Evolutionary conservation across 352 stramenopile species (phyloP).

Genomic region (Globisporangium paddicum): DNA sequence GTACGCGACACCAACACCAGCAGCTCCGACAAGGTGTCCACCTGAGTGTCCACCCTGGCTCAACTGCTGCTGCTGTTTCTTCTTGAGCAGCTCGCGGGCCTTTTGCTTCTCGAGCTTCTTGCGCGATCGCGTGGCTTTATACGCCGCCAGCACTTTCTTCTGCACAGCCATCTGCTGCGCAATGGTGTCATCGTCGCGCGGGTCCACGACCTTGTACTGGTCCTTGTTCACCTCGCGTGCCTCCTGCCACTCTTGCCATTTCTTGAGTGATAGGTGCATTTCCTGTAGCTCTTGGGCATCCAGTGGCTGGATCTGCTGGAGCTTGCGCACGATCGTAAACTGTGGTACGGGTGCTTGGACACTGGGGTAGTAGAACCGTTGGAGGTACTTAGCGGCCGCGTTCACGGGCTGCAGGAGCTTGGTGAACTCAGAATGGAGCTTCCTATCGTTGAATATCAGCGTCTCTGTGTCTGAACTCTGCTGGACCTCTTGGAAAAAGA

Average conservation of each 20-base stretch:
- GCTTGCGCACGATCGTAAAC: conserved; percentile 40
- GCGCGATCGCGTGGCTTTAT: conserved; percentile 51
- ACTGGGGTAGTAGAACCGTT: conserved; percentile 13
- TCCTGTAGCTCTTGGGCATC: conserved; percentile 21
- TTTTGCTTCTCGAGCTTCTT: conserved; percentile 64
- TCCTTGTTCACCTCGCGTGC: conserved; percentile 57
- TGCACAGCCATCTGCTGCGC: conserved; percentile 48
- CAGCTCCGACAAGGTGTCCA: neutral
- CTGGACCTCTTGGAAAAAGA: conserved; percentile 12
- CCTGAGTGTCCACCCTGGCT: conserved; percentile 6
- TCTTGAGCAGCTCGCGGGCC: conserved; percentile 35
- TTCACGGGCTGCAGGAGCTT: conserved; percentile 33
- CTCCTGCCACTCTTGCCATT: conserved; percentile 47
- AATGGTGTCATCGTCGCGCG: conserved; percentile 40
- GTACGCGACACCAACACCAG: conserved; percentile 5
- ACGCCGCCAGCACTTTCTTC: conserved; percentile 62
- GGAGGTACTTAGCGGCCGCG: conserved; percentile 39
- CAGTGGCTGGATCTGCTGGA: conserved; percentile 46
- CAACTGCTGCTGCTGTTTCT: conserved; percentile 17
- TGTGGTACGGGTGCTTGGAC: conserved; percentile 12
- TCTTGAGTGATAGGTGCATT: conserved; percentile 31
- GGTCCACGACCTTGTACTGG: conserved; percentile 61
- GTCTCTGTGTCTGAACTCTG: neutral
- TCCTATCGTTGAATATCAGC: conserved; percentile 35
- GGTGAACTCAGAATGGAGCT: conserved; percentile 29